Conservation (phyloP, 2,329 filamentous ascomycete genomes). For the Ophiocordyceps camponoti-rufipedis region DNA sequence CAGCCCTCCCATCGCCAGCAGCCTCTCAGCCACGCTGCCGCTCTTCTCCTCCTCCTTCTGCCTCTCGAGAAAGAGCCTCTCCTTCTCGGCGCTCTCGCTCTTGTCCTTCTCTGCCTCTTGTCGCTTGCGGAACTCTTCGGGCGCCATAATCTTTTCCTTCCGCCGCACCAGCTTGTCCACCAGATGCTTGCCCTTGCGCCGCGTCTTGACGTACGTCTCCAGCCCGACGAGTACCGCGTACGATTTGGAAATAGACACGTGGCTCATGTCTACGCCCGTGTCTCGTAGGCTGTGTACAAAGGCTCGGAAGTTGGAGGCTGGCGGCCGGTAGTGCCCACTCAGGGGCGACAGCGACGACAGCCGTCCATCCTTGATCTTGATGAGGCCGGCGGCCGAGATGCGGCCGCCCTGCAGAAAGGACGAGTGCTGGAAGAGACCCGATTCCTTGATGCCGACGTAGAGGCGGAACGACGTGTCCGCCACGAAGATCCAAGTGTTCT, state of each 20-base stretch:
- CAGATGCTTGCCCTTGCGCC: conserved; percentile 41
- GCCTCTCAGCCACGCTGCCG: conserved; percentile 20
- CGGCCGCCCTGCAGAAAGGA: conserved; percentile 73
- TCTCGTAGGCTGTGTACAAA: conserved; percentile 60
- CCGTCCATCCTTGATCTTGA: conserved; percentile 68
- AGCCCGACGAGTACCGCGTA: conserved; percentile 71
- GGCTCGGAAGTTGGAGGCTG: conserved; percentile 63
- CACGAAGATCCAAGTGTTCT: conserved; percentile 89
- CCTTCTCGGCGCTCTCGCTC: conserved; percentile 37
- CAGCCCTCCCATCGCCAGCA: conserved; percentile 12
- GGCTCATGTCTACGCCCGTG: conserved; percentile 60
- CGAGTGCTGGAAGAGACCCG: conserved; percentile 77
- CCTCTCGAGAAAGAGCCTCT: conserved; percentile 23
- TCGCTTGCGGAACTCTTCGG: conserved; percentile 35
- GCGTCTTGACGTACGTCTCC: conserved; percentile 58
- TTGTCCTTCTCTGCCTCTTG: conserved; percentile 44
- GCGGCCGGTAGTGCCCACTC: conserved; percentile 72
- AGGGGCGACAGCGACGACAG: conserved; percentile 53
- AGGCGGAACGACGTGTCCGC: conserved; percentile 70
- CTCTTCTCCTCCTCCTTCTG: conserved; percentile 13
- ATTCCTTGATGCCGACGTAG: conserved; percentile 80
- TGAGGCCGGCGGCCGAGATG: conserved; percentile 66
- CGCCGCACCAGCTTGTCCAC: conserved; percentile 29
- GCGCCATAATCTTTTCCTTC: conserved; percentile 41
- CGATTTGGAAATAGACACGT: conserved; percentile 60